Base-by-base conservation (phyloP, 257 asterid species). In the Solanum virginianum region DNA sequence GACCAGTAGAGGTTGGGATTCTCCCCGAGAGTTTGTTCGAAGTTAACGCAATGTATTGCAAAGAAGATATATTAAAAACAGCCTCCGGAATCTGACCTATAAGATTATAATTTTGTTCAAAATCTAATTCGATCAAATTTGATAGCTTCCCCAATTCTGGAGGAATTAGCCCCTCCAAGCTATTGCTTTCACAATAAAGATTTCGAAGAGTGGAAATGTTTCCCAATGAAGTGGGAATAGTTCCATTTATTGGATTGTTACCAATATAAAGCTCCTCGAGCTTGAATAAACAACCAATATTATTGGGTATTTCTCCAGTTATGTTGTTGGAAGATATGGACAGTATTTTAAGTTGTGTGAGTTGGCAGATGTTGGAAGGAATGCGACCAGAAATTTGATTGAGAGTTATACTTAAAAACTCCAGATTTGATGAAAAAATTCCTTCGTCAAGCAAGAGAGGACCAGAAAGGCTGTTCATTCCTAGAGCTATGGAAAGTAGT, bases 41-140 rank as follows among this genome's bases (percentile, higher is more conserved):
- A 2, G 57, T 36, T 81, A 90, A 82, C 10, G 80, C 83, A 15
- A 88, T 32, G 63, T 26, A 13, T 20, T 63, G 39, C 75, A 88
- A 47, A n/a, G 88, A 83, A 11, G 92, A 90, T 10, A 88, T 22
- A 81, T 90, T 90, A 85, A 88, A 90, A 66, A 88, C 87, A 26
- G 9, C 24, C 4, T 75, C 80, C 12, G 92, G 91, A 71, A 88
- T 90, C 32, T 65, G 85, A 39, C 91, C 92, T 3, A 81, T 80
- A 0, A 90, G 82, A 63, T 81, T 84, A 74, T 43, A 45, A 81
- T 54, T 47, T 55, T 1, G 12, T 17, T 84, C 83, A 66, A 87
- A 84, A 5, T 85, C 80, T 10, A 70, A 0, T 70, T 39, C 17
- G 54, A 72, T 45, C 86, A 90, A 62, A 60, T 88, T 88, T 14